Conservation (phyloP, 345 rosid genomes). For the Linum trigynum region DNA sequence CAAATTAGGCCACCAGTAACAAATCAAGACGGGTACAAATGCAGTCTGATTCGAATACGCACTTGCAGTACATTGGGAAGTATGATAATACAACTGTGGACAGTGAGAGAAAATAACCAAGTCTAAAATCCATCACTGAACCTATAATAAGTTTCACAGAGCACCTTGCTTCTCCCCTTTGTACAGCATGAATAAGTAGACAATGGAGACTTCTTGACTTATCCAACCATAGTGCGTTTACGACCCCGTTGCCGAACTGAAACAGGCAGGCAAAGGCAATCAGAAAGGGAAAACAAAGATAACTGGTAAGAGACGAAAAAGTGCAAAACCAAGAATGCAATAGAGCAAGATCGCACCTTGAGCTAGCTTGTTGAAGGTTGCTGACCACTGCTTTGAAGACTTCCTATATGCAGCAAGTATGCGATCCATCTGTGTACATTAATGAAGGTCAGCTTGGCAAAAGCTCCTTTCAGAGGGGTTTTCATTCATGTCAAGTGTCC, state of each 20-base stretch:
- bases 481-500: no score
- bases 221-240: slow-evolving; percentile 93
- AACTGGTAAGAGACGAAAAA: not conserved
- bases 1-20: no score
- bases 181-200: not conserved
- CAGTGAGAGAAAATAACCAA: not conserved
- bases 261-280: slow-evolving; percentile 2
- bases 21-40: no score
- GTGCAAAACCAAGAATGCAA: not conserved
- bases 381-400: slow-evolving; percentile 96
- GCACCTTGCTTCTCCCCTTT: not conserved
- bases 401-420: slow-evolving; percentile 71
- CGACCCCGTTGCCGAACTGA: slow-evolving; percentile 89
- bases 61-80: not conserved
- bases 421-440: slow-evolving; percentile 53
- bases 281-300: slow-evolving; percentile 13
- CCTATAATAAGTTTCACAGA: not conserved
- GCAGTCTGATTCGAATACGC: not conserved
- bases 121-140: not conserved
- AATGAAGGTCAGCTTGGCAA: no score
- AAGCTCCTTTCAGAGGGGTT: no score
- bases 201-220: slow-evolving; percentile 9
- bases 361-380: slow-evolving; percentile 87
- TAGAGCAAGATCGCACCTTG: slow-evolving; percentile 43
- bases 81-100: not conserved